Base-by-base conservation (phyloP, 805 yeast species). In the Sugiyamaella boreocaroliniensis region DNA sequence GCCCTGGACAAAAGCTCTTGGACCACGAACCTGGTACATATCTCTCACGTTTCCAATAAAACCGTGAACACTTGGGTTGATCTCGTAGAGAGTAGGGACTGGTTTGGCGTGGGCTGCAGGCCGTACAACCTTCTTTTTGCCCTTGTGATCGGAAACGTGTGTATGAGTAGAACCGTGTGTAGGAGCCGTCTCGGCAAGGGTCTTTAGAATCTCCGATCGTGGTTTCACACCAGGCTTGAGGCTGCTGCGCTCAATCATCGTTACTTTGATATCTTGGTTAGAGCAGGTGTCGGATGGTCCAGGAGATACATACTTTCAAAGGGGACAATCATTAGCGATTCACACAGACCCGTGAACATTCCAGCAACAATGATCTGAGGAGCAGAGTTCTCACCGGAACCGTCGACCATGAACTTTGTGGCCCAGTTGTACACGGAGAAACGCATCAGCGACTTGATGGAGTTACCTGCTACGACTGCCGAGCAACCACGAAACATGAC, bases 341-440 rank as follows among this genome's bases (percentile, higher is more conserved):
- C 98, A 44, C 83, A 71, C 53, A 85, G 75, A 1, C 96, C 98
- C 4, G 96, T 86, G 72, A 88, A 78, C 57, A 79, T 60, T 9
- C 95, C 96, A 2, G 97, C 96, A 54, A 86, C 81, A 7, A 88
- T 86, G 42, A 88, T 77, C 61, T 89, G 76, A 9, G 95, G 92
- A 0, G 95, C 95, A 18, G 69, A 57, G 15, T 54, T 60, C 57
- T 81, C 77, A n/a, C 82, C 79, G 49, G 68, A 70, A 16, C 75
- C 77, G 29, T 78, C 79, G 2, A 83, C 75, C 86, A 78, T 75
- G 65, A 86, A 79, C 61, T 81, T 78, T 20, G 89, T 80, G 53
- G 85, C 82, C 71, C 82, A 79, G 57, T 88, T 86, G 71, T 86
- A 92, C 47, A 85, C 77, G 22, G 82, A 71, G 61, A 90, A 81